These are phyloP conservation scores for Solanum chiquidenum DNA, from an alignment of 257 asterid species.

Conservation along the genomic window DNA sequence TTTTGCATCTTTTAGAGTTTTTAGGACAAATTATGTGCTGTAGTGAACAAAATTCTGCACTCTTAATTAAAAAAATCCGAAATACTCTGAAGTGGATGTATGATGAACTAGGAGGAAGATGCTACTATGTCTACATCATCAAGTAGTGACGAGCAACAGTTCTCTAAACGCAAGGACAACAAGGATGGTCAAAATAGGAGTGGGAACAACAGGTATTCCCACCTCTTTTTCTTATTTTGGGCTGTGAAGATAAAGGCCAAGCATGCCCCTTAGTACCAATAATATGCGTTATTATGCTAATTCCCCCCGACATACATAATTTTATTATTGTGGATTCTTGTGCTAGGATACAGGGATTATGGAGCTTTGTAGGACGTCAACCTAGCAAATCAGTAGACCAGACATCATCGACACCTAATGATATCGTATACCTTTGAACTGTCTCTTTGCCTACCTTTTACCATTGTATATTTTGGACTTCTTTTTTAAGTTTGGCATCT, in stretches of 20 bases:
- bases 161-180: constrained; percentile 24
- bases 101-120: constrained; percentile 43
- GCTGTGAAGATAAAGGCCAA: background rate
- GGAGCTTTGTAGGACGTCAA: constrained; percentile 49
- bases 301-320: background rate
- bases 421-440: constrained; percentile 32
- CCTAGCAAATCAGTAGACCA: constrained; percentile 37
- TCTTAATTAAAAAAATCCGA: background rate
- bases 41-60: background rate
- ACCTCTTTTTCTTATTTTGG: background rate
- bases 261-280: background rate
- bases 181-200: constrained; percentile 30
- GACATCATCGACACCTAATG: constrained; percentile 31
- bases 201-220: constrained; percentile 36
- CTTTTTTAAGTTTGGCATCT: background rate
- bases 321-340: background rate
- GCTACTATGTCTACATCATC: constrained; percentile 31
- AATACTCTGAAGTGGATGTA: background rate
- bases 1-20: background rate
- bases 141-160: constrained; percentile 24
- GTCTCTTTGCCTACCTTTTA: background rate
- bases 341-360: constrained; percentile 43
- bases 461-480: background rate
- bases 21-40: background rate
- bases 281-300: background rate